Base-by-base conservation (phyloP, 768 basidiomycete genomes). In the Phylloporus sp. region DNA sequence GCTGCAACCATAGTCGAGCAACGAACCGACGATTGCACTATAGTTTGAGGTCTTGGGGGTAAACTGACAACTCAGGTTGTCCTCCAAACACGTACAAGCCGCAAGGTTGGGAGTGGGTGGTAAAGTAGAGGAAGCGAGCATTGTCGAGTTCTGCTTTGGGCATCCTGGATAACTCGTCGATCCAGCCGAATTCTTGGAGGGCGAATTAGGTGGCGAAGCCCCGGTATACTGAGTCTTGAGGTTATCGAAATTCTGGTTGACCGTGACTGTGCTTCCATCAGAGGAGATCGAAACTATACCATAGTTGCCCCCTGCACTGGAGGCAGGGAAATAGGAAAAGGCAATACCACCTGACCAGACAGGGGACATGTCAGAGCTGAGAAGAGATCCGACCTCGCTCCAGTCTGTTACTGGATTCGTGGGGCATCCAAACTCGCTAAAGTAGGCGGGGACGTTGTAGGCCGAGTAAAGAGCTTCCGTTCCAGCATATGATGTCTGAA, bases 261-360 rank as follows among this genome's bases (percentile, higher is more conserved):
- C 74, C 8, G 79, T 82, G 40, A 90, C 86, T 5, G 84, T 82
- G 37, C 57, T 74, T 48, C 76, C 76, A 59, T 87, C 84, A 3
- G 72, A 3, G 3, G 81, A 82, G 49, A 95, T 77, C 22, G 76
- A 89, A 50, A 90, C 86, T 75, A 95, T 86, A 21, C 93, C 93
- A 53, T 88, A 96, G 56, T 84, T 70, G 40, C 89, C 89, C 42
- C 75, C 70, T 8, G 73, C 78, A 54, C 83, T 84, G n/a, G 60
- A 38, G 17, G 89, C 89, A 2, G 88, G 86, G 78, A 95, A 93
- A 67, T 94, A 95, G 39, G 83, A 84, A 66, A 90, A 91, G 4
- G 92, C 91, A 43, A 95, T 55, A 42, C 89, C 92, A 51, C 93
- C 93, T 26, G 88, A 91, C 82, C 86, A 95, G 40, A 85, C 81